phyloP scores from a whole-genome alignment of 768 basidiomycete species.

The Boletus rubropictus region DNA sequence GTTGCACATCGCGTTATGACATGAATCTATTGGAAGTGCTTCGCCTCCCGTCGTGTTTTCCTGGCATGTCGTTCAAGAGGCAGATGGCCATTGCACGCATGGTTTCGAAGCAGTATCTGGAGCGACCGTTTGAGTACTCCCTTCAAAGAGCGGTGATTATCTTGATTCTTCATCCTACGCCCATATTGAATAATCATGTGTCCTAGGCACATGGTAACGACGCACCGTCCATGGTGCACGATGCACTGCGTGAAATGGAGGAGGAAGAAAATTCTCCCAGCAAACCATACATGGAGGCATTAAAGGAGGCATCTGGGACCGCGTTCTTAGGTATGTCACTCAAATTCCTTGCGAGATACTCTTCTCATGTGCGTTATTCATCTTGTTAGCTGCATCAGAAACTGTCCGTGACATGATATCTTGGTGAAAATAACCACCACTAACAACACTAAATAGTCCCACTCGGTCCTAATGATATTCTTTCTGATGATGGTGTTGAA shows the following conservation, averaged over 20 bases:
- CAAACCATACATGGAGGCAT: constrained; percentile 1
- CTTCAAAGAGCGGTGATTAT: constrained; percentile 3
- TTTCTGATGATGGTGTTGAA: constrained; percentile 8
- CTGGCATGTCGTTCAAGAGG: constrained; percentile 12
- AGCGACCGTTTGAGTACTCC: background rate
- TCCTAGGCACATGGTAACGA: background rate
- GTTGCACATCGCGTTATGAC: background rate
- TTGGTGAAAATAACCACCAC: background rate
- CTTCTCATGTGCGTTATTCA: background rate
- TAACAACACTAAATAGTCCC: background rate
- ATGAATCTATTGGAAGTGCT: background rate
- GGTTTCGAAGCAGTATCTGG: background rate
- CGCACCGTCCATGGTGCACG: constrained; percentile 3
- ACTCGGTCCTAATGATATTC: constrained; percentile 1
- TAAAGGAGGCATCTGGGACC: constrained; percentile 5
- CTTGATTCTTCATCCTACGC: too few relatives aligned
- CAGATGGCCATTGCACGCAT: background rate
- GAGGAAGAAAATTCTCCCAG: background rate
- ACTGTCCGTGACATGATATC: background rate
- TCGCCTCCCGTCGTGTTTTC: constrained; percentile 9
- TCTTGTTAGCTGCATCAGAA: background rate
- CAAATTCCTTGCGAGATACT: background rate
- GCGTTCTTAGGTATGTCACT: constrained; percentile 9
- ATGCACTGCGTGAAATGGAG: constrained; percentile 3
- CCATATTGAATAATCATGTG: background rate